Evolutionary conservation across 2,329 filamentous ascomycete genomes (phyloP).

Genomic region (Ophiostoma piceae): DNA sequence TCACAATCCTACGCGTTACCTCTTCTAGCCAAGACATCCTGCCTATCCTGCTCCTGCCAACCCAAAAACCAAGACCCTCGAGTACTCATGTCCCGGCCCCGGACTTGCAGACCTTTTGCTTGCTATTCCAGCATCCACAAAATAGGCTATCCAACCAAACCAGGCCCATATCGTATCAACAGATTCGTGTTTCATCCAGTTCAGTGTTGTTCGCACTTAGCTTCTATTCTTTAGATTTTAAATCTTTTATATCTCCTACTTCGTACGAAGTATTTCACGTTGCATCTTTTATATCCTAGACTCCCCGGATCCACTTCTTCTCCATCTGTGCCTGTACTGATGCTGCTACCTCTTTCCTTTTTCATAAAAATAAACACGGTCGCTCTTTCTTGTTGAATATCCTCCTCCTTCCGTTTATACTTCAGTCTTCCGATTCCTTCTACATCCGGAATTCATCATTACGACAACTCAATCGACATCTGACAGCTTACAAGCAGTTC

Average conservation of each 20-base stretch:
- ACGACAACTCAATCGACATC: neutral
- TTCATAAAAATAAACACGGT: conserved; percentile 4
- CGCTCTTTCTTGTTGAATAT: neutral
- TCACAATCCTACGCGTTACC: neutral
- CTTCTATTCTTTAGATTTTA: no score
- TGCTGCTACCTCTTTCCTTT: neutral
- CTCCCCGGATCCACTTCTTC: neutral
- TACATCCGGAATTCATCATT: neutral
- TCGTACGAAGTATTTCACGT: no score
- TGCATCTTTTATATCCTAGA: neutral
- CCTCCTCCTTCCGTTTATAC: neutral
- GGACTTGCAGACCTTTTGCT: neutral
- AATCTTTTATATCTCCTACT: no score
- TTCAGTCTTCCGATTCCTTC: neutral
- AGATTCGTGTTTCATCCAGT: no score
- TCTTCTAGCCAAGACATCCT: neutral
- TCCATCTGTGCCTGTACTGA: neutral
- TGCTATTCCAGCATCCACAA: neutral
- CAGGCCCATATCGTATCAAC: neutral
- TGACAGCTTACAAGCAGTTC: neutral
- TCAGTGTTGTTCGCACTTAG: no score
- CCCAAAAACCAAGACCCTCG: neutral
- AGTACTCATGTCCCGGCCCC: neutral
- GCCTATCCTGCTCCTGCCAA: no score
- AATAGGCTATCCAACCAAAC: neutral